These are phyloP conservation scores for Cyberlindnera xylosilytica DNA, from an alignment of 805 yeast species.

Conservation along the genomic window DNA sequence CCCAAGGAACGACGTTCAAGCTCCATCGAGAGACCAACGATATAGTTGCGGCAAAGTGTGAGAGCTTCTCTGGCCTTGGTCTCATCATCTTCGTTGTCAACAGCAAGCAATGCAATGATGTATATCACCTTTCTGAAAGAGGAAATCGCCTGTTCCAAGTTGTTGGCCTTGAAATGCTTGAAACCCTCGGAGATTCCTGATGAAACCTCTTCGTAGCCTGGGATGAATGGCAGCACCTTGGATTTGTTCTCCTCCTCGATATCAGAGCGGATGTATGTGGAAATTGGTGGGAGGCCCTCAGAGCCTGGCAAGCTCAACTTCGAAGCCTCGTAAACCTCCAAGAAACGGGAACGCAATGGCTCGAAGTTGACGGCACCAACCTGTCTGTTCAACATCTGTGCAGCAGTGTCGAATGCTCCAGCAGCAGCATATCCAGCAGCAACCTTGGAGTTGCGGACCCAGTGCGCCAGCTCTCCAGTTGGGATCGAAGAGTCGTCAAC, in stretches of 20 bases:
- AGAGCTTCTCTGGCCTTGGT: slow-evolving; percentile 69
- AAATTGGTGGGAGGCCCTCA: slow-evolving; percentile 69
- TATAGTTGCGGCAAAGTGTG: slow-evolving; percentile 80
- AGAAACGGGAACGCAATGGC: slow-evolving; percentile 79
- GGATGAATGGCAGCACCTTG: slow-evolving; percentile 61
- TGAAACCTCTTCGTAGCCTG: slow-evolving; percentile 69
- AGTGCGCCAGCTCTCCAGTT: slow-evolving; percentile 56
- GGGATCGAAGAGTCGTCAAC: slow-evolving; percentile 29
- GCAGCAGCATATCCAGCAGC: slow-evolving; percentile 94
- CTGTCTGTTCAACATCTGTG: slow-evolving; percentile 87
- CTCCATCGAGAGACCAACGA: slow-evolving; percentile 89
- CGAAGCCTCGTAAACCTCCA: slow-evolving; percentile 79
- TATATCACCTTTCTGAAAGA: slow-evolving; percentile 78
- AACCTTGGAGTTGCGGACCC: slow-evolving; percentile 87
- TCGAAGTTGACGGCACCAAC: slow-evolving; percentile 82
- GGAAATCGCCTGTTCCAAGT: slow-evolving; percentile 75
- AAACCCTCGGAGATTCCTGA: slow-evolving; percentile 66
- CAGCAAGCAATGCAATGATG: slow-evolving; percentile 67
- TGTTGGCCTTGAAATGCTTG: slow-evolving; percentile 78
- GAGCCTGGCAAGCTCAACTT: slow-evolving; percentile 70
- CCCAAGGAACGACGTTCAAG: slow-evolving; percentile 81
- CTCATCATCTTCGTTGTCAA: slow-evolving; percentile 71
- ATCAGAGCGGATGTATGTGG: slow-evolving; percentile 61
- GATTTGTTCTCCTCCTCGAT: slow-evolving; percentile 50
- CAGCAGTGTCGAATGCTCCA: slow-evolving; percentile 95